Evolutionary conservation across 208 protist species (phyloP).

Genomic region (Wallacemonas collosoma): DNA sequence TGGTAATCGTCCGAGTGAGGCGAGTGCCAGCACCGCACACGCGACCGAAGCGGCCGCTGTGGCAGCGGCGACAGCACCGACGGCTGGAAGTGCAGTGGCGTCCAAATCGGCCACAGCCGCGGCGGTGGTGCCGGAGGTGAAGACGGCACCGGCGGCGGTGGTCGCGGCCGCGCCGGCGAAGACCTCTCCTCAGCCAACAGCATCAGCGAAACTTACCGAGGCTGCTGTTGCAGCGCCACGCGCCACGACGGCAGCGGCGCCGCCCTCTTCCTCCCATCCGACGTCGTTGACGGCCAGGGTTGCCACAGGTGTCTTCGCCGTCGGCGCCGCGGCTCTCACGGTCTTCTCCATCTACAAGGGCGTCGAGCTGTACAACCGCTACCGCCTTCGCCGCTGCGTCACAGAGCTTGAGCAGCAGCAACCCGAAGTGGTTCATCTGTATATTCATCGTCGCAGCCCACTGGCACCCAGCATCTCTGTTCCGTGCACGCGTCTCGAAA

Average conservation of each 20-base stretch:
- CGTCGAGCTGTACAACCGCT: constrained; percentile 33
- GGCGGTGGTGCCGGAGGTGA: neutral
- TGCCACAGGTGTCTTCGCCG: constrained; percentile 23
- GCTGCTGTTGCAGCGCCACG: constrained; percentile 15
- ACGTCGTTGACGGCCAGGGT: constrained; percentile 22
- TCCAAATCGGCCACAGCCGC: neutral
- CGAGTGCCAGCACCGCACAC: neutral
- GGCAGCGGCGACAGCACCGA: neutral
- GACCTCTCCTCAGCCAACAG: neutral
- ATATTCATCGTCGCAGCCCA: constrained; percentile 48
- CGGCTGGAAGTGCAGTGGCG: neutral
- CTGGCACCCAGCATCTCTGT: constrained; percentile 50
- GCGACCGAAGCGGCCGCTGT: neutral
- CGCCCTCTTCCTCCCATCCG: neutral
- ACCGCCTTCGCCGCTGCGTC: constrained; percentile 27
- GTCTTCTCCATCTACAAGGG: constrained; percentile 32
- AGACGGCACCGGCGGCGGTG: neutral
- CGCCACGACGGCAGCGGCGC: constrained; percentile 5
- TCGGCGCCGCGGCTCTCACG: constrained; percentile 37
- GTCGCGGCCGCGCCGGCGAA: neutral
- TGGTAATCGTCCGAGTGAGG: constrained; percentile 11
- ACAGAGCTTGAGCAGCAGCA: constrained; percentile 26
- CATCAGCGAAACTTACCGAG: neutral
- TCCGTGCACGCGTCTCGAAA: constrained; percentile 55
- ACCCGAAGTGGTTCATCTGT: constrained; percentile 42